phyloP scores from a whole-genome alignment of 805 yeast species.

The Ogataea wickerhamii region DNA sequence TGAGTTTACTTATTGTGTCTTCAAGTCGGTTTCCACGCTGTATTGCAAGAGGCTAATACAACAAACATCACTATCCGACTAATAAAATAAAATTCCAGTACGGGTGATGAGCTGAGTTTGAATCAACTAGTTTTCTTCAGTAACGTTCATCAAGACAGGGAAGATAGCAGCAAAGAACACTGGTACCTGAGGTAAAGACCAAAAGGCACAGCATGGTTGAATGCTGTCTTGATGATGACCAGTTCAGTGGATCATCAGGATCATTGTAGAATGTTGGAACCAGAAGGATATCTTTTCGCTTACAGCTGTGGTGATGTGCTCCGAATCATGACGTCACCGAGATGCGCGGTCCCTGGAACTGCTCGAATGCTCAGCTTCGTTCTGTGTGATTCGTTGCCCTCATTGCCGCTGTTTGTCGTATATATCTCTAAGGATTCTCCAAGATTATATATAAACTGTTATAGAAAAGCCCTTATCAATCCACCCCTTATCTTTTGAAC shows the following conservation, averaged over 20 bases:
- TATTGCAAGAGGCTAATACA: neutral
- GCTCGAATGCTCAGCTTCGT: neutral
- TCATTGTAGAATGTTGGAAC: neutral
- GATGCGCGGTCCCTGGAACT: neutral
- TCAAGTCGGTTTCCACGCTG: neutral
- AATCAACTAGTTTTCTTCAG: neutral
- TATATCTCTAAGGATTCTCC: neutral
- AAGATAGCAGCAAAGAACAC: neutral
- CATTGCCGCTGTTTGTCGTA: neutral
- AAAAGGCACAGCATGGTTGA: neutral
- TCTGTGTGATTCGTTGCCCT: neutral
- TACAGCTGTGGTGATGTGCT: neutral
- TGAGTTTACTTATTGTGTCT: neutral
- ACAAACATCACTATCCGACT: neutral
- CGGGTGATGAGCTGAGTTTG: neutral
- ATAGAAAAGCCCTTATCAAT: neutral
- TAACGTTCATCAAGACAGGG: neutral
- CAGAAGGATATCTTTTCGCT: neutral
- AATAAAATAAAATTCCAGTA: neutral
- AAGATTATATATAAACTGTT: neutral
- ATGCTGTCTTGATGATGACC: neutral
- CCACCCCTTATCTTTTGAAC: neutral
- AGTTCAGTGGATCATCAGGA: neutral
- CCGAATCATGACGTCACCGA: neutral
- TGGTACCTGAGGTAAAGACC: neutral